A percentile compares a stretch with the other conserved stretches of the same genome.
phyloP scores from a whole-genome alignment of 1,139 yeast species.

The Diutina pseudorugosa region DNA sequence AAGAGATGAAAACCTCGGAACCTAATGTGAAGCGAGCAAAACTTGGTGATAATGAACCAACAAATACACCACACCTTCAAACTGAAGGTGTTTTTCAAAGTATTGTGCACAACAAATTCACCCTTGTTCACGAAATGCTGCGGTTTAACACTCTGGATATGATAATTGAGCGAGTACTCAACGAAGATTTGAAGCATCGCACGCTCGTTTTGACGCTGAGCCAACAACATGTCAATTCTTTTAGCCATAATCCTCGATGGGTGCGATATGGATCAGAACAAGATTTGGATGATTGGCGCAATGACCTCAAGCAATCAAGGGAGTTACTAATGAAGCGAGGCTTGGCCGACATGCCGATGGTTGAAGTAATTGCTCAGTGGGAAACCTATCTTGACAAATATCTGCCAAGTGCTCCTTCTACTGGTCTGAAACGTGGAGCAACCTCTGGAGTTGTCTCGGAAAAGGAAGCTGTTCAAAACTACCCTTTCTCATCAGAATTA shows the following conservation, averaged over 20 bases:
- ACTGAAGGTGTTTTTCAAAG: background rate
- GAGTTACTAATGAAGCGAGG: background rate
- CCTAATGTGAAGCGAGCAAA: background rate
- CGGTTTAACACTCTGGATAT: background rate
- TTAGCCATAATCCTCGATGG: background rate
- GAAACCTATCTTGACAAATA: background rate
- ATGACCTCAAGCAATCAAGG: background rate
- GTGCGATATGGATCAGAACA: background rate
- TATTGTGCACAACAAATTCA: background rate
- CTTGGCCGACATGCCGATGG: background rate
- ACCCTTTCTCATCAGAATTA: background rate
- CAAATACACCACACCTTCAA: background rate
- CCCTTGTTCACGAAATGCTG: slow-evolving; percentile 1
- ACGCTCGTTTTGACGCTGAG: background rate
- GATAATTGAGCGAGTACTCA: background rate
- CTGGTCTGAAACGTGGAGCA: background rate
- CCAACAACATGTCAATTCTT: background rate
- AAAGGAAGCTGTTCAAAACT: background rate
- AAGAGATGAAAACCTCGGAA: background rate
- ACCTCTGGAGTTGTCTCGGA: background rate
- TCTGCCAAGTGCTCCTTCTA: background rate
- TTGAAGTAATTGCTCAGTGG: background rate
- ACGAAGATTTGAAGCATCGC: background rate
- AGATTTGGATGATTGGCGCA: background rate
- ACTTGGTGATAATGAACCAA: background rate